Evolutionary conservation across 257 asterid species (phyloP), one percentile per base, ranked within the genome.

Genomic region (Nicotiana otophora): DNA sequence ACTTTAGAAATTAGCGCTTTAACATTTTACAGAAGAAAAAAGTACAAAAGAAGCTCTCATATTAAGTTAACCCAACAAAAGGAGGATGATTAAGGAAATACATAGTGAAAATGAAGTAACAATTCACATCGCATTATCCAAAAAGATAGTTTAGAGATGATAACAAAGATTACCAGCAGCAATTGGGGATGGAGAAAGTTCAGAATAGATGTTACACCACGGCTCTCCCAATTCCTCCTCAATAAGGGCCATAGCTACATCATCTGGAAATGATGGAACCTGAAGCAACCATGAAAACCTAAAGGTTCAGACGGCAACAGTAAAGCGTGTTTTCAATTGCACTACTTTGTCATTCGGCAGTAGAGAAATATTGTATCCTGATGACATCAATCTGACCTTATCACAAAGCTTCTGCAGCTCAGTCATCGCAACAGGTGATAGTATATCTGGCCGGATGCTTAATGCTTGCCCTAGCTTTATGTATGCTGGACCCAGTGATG

Each of bases 211-310:
- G 84, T 96, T 84, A 68, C 78, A 17, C 99, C 99, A 96, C 4
- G 99, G 99, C 88, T 89, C 90, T 84, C 98, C 99, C 86, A 96
- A 97, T 90, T 96, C 98, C 91, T 94, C 98, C 88, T 94, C 99
- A 81, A 96, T 77, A 78, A 94, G 94, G 89, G 99, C 93, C 99
- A 96, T 96, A 53, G 99, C 98, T 74, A 93, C 93, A 82, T 93
- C 99, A 93, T 94, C 98, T 62, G 98, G 99, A 92, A 89, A 96
- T 58, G 99, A 96, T 66, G 99, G 99, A 82, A 96, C 99, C 99
- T 96, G 81, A 82, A 84, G 68, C 67, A 53, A 16, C 75, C 75
- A 84, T 66, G 68, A 62, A 57, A 77, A 30, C 42, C 80, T 26
- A 48, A 75, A 74, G 53, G 42, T 31, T 69, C 53, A 80, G 77